Conservation (phyloP, 768 basidiomycete species). For the Termitomyces sp. region DNA sequence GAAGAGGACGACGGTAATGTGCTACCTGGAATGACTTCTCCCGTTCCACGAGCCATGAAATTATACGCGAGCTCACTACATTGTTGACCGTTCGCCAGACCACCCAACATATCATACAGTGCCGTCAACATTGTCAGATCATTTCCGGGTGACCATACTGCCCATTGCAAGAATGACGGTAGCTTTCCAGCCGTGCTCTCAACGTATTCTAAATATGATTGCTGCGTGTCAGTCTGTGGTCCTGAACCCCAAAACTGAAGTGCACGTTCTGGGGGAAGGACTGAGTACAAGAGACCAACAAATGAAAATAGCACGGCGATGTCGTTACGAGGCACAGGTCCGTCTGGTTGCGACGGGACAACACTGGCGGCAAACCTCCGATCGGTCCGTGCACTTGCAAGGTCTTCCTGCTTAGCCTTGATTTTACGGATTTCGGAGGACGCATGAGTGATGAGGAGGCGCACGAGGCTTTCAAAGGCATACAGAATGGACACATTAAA, state of each 20-base stretch:
- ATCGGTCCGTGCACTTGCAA: conserved; percentile 62
- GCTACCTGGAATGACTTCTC: conserved; percentile 61
- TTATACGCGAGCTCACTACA: conserved; percentile 87
- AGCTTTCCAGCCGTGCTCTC: conserved; percentile 62
- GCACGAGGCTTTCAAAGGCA: conserved; percentile 65
- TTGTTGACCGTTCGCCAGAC: conserved; percentile 77
- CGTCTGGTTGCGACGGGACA: conserved; percentile 32
- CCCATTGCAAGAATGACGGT: conserved; percentile 83
- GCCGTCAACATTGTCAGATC: conserved; percentile 72
- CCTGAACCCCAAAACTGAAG: conserved; percentile 84
- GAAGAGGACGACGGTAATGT: conserved; percentile 44
- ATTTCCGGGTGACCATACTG: conserved; percentile 74
- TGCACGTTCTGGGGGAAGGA: conserved; percentile 68
- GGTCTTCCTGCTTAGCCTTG: conserved; percentile 86
- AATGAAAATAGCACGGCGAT: conserved; percentile 81
- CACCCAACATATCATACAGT: conserved; percentile 84
- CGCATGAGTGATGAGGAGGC: conserved; percentile 67
- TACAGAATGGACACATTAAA: conserved; percentile 52
- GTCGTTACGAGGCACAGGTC: conserved; percentile 62
- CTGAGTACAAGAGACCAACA: conserved; percentile 74
- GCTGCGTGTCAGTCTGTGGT: conserved; percentile 33
- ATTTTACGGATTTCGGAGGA: conserved; percentile 81
- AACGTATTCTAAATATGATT: conserved; percentile 49
- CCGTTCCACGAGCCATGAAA: conserved; percentile 75
- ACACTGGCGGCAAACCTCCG: conserved; percentile 43